Evolutionary conservation across 1,284 basidiomycete genomes (phyloP).

Genomic region (Moesziomyces globuligerus): DNA sequence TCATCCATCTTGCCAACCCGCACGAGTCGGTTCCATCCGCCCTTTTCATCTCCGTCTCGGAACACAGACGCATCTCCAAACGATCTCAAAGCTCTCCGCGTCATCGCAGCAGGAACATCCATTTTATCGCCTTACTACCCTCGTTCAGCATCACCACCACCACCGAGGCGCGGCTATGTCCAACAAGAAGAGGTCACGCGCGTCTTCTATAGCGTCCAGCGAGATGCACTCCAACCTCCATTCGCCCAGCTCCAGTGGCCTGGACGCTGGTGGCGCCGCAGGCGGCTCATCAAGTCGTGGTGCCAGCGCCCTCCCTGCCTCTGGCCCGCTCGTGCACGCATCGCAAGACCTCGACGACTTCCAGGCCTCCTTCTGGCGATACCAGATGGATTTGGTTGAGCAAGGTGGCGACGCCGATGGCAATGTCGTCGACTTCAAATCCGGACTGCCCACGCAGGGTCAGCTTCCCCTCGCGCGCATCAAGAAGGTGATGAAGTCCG

Average conservation of each 20-base stretch:
- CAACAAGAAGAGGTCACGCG: constrained; percentile 39
- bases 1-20: constrained; percentile 2
- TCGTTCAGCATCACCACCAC: too few species aligned
- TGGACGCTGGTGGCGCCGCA: constrained; percentile 2
- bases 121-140: too few species aligned
- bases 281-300: constrained; percentile 29
- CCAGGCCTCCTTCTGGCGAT: constrained; percentile 60
- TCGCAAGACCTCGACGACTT: constrained; percentile 53
- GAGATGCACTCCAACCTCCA: constrained; percentile 14
- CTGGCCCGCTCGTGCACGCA: constrained; percentile 42
- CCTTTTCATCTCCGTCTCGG: neutral
- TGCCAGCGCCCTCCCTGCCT: constrained; percentile 17
- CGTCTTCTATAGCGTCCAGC: constrained; percentile 40
- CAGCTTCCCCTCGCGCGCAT: constrained; percentile 65
- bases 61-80: neutral
- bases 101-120: neutral
- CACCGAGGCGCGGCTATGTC: constrained; percentile 19
- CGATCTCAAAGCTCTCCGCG: neutral
- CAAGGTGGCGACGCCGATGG: constrained; percentile 57
- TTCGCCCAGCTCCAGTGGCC: constrained; percentile 4
- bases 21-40: neutral
- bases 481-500: constrained; percentile 67
- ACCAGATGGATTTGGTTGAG: constrained; percentile 62
- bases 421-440: constrained; percentile 59
- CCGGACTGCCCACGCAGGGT: constrained; percentile 52